Percentiles rank a stretch among this genome's conserved stretches.
These are phyloP conservation scores for Suhomyces xylopsoci DNA, from an alignment of 805 yeast genomes.

Conservation along the genomic window DNA sequence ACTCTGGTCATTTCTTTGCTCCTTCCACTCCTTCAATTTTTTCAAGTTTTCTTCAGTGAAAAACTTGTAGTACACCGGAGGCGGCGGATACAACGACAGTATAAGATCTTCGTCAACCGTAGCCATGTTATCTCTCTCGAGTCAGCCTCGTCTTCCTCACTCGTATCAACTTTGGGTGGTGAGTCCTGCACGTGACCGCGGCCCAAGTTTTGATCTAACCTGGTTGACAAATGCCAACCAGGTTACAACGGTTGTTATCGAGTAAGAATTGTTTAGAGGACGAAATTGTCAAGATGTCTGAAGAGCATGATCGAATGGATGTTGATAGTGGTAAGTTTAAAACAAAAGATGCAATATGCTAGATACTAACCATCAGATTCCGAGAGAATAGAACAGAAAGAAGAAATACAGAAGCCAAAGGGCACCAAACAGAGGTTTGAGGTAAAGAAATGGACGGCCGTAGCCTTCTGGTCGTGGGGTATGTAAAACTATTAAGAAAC, in stretches of 20 bases:
- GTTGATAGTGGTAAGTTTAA: slow-evolving; percentile 25
- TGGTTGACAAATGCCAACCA: background rate
- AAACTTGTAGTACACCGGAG: slow-evolving; percentile 76
- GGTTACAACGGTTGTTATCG: background rate
- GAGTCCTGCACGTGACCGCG: background rate
- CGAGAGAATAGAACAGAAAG: slow-evolving; percentile 16
- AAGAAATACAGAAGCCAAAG: slow-evolving; percentile 21
- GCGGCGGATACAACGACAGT: slow-evolving; percentile 87
- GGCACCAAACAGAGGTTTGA: slow-evolving; percentile 71
- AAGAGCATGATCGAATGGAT: slow-evolving; percentile 28
- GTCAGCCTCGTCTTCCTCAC: background rate
- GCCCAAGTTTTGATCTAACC: background rate
- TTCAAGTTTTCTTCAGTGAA: slow-evolving; percentile 70
- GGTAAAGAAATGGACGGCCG: slow-evolving; percentile 97
- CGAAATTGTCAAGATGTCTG: slow-evolving; percentile 6
- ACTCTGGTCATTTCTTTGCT: background rate
- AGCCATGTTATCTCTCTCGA: background rate
- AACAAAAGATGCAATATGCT: background rate
- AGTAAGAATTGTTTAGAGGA: background rate
- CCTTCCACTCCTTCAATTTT: slow-evolving; percentile 32
- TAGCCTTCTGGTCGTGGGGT: slow-evolving; percentile 99
- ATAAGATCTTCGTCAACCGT: slow-evolving; percentile 30
- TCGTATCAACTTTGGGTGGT: background rate
- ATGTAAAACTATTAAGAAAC: slow-evolving; percentile 19
- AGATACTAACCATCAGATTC: slow-evolving; percentile 18